Evolutionary conservation across 306 rosid species (phyloP).

Genomic region (Castanospermum australe): DNA sequence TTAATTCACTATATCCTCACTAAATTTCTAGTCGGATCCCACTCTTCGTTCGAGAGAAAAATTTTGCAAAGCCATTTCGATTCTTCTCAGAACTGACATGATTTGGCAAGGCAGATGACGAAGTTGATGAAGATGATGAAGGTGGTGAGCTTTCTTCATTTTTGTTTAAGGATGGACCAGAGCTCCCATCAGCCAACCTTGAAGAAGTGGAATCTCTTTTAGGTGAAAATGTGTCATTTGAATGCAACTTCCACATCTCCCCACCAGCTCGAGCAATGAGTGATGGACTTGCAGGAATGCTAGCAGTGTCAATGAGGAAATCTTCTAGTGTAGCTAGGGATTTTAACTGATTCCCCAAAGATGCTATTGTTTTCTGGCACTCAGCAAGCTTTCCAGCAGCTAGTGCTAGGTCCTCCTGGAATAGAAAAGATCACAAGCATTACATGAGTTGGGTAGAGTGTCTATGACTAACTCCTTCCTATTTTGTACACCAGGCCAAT

Average conservation of each 20-base stretch:
- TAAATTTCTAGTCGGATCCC: constrained; percentile 83
- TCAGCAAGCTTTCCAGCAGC: constrained; percentile 94
- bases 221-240: constrained; percentile 68
- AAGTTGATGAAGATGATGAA: constrained; percentile 48
- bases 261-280: constrained; percentile 36
- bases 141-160: constrained; percentile 52
- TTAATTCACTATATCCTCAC: constrained; percentile 7
- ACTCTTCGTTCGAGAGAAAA: constrained; percentile 90
- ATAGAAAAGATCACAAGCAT: constrained; percentile 26
- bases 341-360: constrained; percentile 81
- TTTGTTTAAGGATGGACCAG: constrained; percentile 34
- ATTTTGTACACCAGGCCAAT: constrained; percentile 5
- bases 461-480: not conserved
- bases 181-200: constrained; percentile 42
- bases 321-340: constrained; percentile 89
- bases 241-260: constrained; percentile 63
- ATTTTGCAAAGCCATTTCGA: constrained; percentile 84
- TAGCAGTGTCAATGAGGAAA: constrained; percentile 73
- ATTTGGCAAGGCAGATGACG: constrained; percentile 42
- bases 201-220: constrained; percentile 55
- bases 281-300: constrained; percentile 51
- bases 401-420: constrained; percentile 78
- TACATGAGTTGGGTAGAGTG: not conserved
- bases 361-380: constrained; percentile 95
- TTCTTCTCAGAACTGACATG: constrained; percentile 67